A percentile compares a stretch with the other conserved stretches of the same genome.
Evolutionary conservation across 345 rosid species (phyloP).

Genomic region (Erucastrum elatum): DNA sequence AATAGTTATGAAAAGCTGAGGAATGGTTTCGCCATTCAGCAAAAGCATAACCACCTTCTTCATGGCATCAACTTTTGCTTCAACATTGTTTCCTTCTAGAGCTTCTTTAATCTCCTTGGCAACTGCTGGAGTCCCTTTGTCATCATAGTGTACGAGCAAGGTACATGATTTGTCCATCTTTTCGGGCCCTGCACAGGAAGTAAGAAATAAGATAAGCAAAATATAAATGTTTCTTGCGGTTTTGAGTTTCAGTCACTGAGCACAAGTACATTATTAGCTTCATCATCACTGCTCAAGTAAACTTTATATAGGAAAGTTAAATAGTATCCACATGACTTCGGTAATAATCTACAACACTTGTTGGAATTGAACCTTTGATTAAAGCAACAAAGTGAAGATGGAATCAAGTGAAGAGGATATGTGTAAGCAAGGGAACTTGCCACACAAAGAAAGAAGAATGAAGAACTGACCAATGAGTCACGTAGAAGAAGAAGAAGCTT

Average conservation of each 20-base stretch:
- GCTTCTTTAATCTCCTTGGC: slow-evolving; percentile 93
- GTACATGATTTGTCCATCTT: slow-evolving; percentile 82
- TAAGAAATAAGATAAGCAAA: slow-evolving; percentile 10
- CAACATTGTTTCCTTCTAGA: slow-evolving; percentile 75
- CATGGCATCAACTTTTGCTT: slow-evolving; percentile 75
- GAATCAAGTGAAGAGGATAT: no score
- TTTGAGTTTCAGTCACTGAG: not conserved
- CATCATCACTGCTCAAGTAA: slow-evolving; percentile 4
- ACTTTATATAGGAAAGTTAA: not conserved
- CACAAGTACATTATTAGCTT: not conserved
- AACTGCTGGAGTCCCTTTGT: slow-evolving; percentile 79
- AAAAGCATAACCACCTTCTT: slow-evolving; percentile 86
- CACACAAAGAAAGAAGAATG: no score
- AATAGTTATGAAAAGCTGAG: slow-evolving; percentile 90
- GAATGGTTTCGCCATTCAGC: slow-evolving; percentile 87
- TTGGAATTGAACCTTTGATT: no score
- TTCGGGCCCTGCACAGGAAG: slow-evolving; percentile 10
- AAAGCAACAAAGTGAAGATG: no score
- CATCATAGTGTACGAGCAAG: slow-evolving; percentile 77
- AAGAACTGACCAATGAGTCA: no score
- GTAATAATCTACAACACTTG: not conserved
- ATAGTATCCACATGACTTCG: not conserved
- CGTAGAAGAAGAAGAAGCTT: no score
- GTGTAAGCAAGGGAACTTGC: no score
- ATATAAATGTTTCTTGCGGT: not conserved